Evolutionary conservation across 306 rosid species (phyloP).

Genomic region (Abrus pulchellus): DNA sequence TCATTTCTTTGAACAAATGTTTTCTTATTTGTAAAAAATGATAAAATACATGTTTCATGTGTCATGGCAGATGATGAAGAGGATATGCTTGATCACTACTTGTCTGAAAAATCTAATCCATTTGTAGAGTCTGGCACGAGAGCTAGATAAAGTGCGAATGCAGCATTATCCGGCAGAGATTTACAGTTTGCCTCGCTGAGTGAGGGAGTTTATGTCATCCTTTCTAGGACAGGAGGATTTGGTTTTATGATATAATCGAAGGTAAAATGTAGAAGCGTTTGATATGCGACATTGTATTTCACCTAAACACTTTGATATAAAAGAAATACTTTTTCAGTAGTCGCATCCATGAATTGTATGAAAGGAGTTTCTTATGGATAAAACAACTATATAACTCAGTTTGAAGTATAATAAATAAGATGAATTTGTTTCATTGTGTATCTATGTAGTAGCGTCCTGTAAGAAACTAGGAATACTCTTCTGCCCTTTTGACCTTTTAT

Average conservation of each 20-base stretch:
- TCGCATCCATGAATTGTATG: constrained; percentile 31
- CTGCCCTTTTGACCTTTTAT: background rate
- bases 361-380: constrained; percentile 35
- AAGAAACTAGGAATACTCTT: constrained; percentile 9
- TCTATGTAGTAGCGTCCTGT: background rate
- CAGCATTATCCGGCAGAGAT: constrained; percentile 25
- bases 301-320: constrained; percentile 33
- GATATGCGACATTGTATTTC: constrained; percentile 39
- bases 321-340: constrained; percentile 32
- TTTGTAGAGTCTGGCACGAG: constrained; percentile 70
- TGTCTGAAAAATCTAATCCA: constrained; percentile 88
- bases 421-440: constrained; percentile 7
- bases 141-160: constrained; percentile 55
- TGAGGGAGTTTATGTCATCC: constrained; percentile 38
- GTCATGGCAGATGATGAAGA: constrained; percentile 87
- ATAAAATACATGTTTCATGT: constrained; percentile 34
- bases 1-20: background rate
- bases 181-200: constrained; percentile 28
- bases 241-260: constrained; percentile 33
- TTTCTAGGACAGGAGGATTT: constrained; percentile 21
- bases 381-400: background rate
- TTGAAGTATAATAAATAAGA: constrained; percentile 31
- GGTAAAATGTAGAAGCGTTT: constrained; percentile 42
- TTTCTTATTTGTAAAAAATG: constrained; percentile 15
- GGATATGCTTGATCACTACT: constrained; percentile 97